Evolutionary conservation across 2,329 filamentous ascomycete genomes (phyloP).

Genomic region (Diplodia scrobiculata): DNA sequence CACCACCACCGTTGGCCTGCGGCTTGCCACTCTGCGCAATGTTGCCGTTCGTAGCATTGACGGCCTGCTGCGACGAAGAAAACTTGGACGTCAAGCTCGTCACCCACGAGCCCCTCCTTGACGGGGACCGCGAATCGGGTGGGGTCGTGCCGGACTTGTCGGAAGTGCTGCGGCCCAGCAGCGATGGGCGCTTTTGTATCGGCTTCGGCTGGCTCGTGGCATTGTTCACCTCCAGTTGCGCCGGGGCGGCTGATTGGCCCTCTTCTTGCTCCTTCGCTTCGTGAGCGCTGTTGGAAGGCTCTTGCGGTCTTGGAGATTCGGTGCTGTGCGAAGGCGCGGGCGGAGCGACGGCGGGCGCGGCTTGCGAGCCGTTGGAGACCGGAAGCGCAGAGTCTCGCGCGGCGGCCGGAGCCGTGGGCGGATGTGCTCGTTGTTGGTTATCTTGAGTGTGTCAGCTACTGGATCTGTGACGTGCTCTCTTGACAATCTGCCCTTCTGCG

Average conservation of each 20-base stretch:
- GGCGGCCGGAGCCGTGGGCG: background rate
- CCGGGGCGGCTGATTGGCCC: background rate
- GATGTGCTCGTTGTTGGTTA: conserved; percentile 18
- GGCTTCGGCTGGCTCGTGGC: conserved; percentile 35
- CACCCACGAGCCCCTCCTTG: conserved; percentile 81
- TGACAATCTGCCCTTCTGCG: background rate
- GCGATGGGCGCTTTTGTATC: conserved; percentile 45
- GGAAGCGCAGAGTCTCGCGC: conserved; percentile 2
- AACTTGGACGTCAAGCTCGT: conserved; percentile 92
- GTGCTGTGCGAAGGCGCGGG: conserved; percentile 6
- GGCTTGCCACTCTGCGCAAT: conserved; percentile 28
- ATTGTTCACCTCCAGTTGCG: background rate
- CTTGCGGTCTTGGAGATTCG: conserved; percentile 8
- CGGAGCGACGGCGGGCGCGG: background rate
- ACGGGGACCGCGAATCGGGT: conserved; percentile 37
- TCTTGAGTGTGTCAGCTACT: conserved; percentile 7
- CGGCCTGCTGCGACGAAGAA: conserved; percentile 59
- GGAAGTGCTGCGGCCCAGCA: conserved; percentile 48
- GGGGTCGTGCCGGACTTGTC: conserved; percentile 41
- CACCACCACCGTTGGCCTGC: conserved; percentile 32
- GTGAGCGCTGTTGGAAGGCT: conserved; percentile 3
- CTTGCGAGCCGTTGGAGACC: background rate
- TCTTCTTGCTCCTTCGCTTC: conserved; percentile 12
- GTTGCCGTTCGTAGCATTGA: background rate
- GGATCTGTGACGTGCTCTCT: background rate